phyloP scores from a whole-genome alignment of 768 basidiomycete genomes.

The Boletus barrowsii region DNA sequence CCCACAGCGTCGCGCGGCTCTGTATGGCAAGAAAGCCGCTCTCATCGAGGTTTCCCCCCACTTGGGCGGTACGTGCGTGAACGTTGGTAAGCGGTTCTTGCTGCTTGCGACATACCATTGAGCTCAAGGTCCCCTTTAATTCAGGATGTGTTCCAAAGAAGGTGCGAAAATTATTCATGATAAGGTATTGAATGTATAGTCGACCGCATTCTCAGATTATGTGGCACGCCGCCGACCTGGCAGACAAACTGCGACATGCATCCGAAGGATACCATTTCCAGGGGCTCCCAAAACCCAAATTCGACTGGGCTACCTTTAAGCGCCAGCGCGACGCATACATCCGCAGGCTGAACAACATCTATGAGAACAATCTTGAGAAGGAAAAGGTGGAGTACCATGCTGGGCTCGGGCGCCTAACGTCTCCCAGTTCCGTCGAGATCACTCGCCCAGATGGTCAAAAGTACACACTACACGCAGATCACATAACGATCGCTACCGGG shows the following conservation, averaged over 20 bases:
- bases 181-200: neutral
- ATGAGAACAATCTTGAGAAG: conserved; percentile 82
- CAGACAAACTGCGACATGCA: conserved; percentile 80
- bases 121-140: conserved; percentile 9
- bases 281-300: conserved; percentile 56
- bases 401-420: conserved; percentile 72
- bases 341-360: conserved; percentile 82
- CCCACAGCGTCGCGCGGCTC: conserved; percentile 81
- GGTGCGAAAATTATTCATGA: conserved; percentile 35
- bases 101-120: neutral
- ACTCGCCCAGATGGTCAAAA: conserved; percentile 61
- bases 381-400: conserved; percentile 86
- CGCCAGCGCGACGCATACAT: conserved; percentile 96
- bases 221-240: conserved; percentile 94
- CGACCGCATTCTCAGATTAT: conserved; percentile 61
- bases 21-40: conserved; percentile 91
- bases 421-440: conserved; percentile 69
- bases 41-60: conserved; percentile 72
- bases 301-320: conserved; percentile 91
- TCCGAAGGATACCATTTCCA: conserved; percentile 69
- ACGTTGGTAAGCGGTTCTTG: conserved; percentile 69
- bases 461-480: conserved; percentile 72
- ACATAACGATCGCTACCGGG: conserved; percentile 83
- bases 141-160: conserved; percentile 97
- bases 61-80: conserved; percentile 96